Evolutionary conservation across 1,139 yeast species (phyloP), one percentile per base, ranked within the genome.

Genomic region (Chernovozyma aurita): DNA sequence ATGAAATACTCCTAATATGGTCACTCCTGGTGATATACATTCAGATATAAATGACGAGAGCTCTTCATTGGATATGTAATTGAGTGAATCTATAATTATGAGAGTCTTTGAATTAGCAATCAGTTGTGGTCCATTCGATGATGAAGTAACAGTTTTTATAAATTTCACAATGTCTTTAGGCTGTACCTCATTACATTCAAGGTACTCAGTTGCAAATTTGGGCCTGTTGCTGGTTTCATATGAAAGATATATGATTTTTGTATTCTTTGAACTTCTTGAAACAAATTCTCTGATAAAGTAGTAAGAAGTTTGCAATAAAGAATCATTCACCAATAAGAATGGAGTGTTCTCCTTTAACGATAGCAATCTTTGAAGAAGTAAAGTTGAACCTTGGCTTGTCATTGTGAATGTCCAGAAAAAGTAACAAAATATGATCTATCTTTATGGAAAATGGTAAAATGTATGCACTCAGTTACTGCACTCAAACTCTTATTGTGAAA

Each of bases 341-440:
- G 95, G 94, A 0, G 94, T 73, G 15, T 62, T 63, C 49, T 90
- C 97, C 45, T 80, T 82, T 33, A 85, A 62, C 2, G 80, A 63
- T 9, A 90, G 59, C 7, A 86, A 61, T 41, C 97, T 62, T 34
- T 69, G 75, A 34, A 85, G 59, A 12, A 82, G 61, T 18, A 81
- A 80, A 0, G 73, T 55, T 1, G 87, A 74, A 40, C 72, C 78
- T 41, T 79, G 80, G 3, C 65, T 58, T 8, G 76, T 44, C 71
- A 65, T 65, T 30, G 22, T 33, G n/a, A n/a, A n/a, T n/a, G n/a
- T n/a, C n/a, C n/a, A n/a, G n/a, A n/a, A n/a, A n/a, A n/a, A n/a
- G n/a, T n/a, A n/a, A n/a, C n/a, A n/a, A n/a, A n/a, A n/a, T n/a
- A n/a, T n/a, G n/a, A n/a, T n/a, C n/a, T n/a, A n/a, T n/a, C n/a